Base-by-base conservation (phyloP, 2,329 filamentous ascomycete species). In the Chrysosporium keratinophilum region DNA sequence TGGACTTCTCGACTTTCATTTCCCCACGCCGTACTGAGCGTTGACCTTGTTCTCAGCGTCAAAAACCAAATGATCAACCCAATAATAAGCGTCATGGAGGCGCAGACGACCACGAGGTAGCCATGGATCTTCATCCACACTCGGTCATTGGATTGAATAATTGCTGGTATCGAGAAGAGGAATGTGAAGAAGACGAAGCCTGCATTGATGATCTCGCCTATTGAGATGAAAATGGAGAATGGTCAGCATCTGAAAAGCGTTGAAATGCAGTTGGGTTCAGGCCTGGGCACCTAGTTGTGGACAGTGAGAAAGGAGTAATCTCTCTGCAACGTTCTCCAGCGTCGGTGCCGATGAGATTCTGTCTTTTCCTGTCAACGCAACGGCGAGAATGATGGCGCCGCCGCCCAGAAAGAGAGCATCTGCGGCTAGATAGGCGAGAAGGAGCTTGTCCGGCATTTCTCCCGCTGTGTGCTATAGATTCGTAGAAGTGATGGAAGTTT, bases 111-210 rank as follows among this genome's bases (percentile, higher is more conserved):
- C 40, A 84, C 71, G 64, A 86, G 68, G 71, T 81, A 85, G 47
- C 79, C 82, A 54, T 83, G 80, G 14, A 83, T 58, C 67, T 88
- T 87, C 62, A 91, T 76, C 80, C 83, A 87, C 58, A 77, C 75
- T 58, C 85, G 78, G 49, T 77, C 79, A 48, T 76, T 80, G 4
- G 81, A 80, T 56, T 85, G 79, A 58, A 84, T 76, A 53, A 91
- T 72, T n/a, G 80, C 85, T 2, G 85, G 85, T 14, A 93, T 70
- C 5, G 84, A 85, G 57, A 83, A 66, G 53, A 83, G 62, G 68
- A 88, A 88, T 20, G 83, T 82, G 61, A 81, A 64, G 67, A 91
- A 82, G 65, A 89, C 79, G 63, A 90, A 74, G 62, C 83, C 75
- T 57, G 83, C 79, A 67, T 90, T 90, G 64, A 77, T 82, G 58